Percentiles rank a stretch among this genome's conserved stretches.
Evolutionary conservation across 169 alveolate genomes (phyloP).

Genomic region (Eimeria brunetti): DNA sequence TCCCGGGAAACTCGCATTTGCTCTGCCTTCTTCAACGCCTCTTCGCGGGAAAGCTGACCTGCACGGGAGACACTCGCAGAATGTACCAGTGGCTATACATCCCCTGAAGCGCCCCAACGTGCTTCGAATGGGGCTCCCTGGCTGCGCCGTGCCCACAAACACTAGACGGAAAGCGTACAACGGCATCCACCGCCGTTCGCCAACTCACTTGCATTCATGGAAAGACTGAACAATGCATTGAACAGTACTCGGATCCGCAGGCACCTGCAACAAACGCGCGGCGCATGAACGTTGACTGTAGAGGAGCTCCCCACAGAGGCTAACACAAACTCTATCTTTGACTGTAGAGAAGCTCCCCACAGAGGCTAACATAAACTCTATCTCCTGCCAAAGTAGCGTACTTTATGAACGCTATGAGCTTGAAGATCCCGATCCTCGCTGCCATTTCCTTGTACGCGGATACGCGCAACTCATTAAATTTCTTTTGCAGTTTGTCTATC

Average conservation of each 20-base stretch:
- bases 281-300: not conserved
- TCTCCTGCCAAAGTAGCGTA: not conserved
- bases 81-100: not conserved
- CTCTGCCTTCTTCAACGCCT: slow-evolving; percentile 23
- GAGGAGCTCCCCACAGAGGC: not conserved
- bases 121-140: not conserved
- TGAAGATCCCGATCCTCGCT: slow-evolving; percentile 26
- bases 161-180: not conserved
- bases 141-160: not conserved
- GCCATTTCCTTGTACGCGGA: slow-evolving; percentile 78
- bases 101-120: not conserved
- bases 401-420: slow-evolving; percentile 42
- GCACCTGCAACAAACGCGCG: slow-evolving; percentile 33
- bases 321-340: not conserved
- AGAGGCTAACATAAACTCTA: not conserved
- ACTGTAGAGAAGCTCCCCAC: not conserved
- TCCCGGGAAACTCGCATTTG: slow-evolving; percentile 21
- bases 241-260: slow-evolving; percentile 50
- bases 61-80: not conserved
- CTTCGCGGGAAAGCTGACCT: slow-evolving; percentile 33
- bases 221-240: not conserved
- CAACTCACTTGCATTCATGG: slow-evolving; percentile 44
- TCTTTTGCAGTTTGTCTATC: slow-evolving; percentile 64
- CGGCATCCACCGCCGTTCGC: not conserved
- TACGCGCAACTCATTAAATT: slow-evolving; percentile 76